Conservation (phyloP, 176 grass and related monocot genomes). For the Rhynchospora breviuscula region DNA sequence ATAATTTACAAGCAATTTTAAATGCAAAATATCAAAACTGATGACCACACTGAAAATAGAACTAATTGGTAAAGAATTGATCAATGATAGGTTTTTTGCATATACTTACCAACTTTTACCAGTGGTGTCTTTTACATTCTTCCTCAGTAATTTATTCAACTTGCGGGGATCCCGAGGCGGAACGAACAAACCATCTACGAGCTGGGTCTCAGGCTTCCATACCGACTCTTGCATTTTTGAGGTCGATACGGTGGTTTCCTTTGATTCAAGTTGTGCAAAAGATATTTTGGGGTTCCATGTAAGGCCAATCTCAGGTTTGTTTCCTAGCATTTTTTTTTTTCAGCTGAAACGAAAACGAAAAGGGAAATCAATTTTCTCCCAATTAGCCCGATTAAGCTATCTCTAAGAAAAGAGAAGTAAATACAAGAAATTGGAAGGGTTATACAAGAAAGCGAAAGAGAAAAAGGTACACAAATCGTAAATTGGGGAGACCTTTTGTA, state of each 20-base stretch:
- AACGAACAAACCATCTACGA: conserved; percentile 74
- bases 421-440: too few species aligned
- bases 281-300: conserved; percentile 81
- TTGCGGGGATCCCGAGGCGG: conserved; percentile 67
- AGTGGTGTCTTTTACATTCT: conserved; percentile 70
- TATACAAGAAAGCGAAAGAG: too few species aligned
- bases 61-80: neutral
- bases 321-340: conserved; percentile 29
- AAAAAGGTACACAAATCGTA: too few species aligned
- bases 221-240: conserved; percentile 30
- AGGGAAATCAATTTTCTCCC: too few species aligned
- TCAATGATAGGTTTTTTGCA: neutral
- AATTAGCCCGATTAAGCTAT: too few species aligned
- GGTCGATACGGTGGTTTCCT: conserved; percentile 9
- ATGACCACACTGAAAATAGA: neutral
- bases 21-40: neutral
- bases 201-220: conserved; percentile 44
- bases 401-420: too few species aligned
- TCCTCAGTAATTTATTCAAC: conserved; percentile 60
- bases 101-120: conserved; percentile 64
- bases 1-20: neutral
- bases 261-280: conserved; percentile 24
- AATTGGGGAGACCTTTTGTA: too few species aligned
- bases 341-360: neutral
- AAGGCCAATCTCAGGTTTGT: conserved; percentile 43